Evolutionary conservation across 371 early-diverging fungal species (phyloP).

Genomic region (Mucor velutinosus): DNA sequence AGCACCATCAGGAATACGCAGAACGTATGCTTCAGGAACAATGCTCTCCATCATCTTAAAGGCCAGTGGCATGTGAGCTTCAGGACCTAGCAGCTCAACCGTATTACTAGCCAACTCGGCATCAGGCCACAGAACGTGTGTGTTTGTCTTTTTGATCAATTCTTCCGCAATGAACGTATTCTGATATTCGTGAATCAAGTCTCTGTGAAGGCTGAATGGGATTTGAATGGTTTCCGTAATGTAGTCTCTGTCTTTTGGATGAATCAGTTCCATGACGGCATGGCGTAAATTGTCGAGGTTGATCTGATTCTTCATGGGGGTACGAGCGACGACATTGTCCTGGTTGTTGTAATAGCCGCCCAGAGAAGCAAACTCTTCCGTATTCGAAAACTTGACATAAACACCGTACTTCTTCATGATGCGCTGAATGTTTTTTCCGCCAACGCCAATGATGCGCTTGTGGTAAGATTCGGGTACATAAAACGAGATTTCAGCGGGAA

Average conservation of each 20-base stretch:
- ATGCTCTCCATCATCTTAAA: constrained; percentile 37
- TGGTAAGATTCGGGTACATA: constrained; percentile 88
- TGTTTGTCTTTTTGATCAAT: constrained; percentile 54
- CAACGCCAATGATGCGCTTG: constrained; percentile 93
- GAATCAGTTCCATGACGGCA: constrained; percentile 75
- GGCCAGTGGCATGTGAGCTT: constrained; percentile 40
- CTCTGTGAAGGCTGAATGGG: constrained; percentile 53
- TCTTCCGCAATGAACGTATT: constrained; percentile 41
- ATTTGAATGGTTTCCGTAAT: constrained; percentile 37
- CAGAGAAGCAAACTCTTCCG: constrained; percentile 75
- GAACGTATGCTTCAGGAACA: constrained; percentile 42
- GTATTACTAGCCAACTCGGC: constrained; percentile 41
- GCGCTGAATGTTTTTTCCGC: constrained; percentile 92
- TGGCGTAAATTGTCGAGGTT: constrained; percentile 71
- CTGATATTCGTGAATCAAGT: constrained; percentile 46
- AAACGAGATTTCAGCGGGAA: constrained; percentile 88
- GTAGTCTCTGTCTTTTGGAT: constrained; percentile 59
- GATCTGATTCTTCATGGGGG: constrained; percentile 79
- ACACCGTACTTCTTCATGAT: constrained; percentile 97
- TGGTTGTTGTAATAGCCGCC: constrained; percentile 83
- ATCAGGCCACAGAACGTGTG: constrained; percentile 57
- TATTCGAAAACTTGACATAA: constrained; percentile 90
- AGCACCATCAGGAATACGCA: constrained; percentile 27
- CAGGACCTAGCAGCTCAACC: constrained; percentile 47
- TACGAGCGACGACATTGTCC: constrained; percentile 89